Base-by-base conservation (phyloP, 2,329 filamentous ascomycete genomes). In the Thielaviopsis euricoi region DNA sequence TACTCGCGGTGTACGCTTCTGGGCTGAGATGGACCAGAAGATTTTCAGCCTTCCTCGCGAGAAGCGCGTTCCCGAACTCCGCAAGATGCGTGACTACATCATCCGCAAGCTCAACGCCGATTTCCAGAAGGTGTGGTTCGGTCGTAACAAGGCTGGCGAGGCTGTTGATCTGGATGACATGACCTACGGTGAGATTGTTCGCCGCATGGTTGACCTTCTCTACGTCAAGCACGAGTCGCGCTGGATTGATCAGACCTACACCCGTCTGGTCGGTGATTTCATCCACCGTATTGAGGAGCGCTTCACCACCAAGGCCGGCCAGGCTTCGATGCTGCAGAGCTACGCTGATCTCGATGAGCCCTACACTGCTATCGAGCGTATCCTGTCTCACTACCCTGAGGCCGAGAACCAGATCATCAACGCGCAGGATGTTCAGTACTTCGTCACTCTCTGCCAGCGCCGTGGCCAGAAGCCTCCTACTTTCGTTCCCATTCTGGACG, bases 11-110 rank as follows among this genome's bases (percentile, higher is more conserved):
- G 90, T 98, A 53, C 77, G 82, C 57, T 95, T 98, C 77, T 98
- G 93, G 93, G 85, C 89, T 54, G 94, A 98, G 74, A 95, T 98
- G 89, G 93, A 98, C 67, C 82, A 94, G 71, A 96, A 95, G 74
- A 97, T 98, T 66, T 98, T 98, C 76, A 86, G 83, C 67, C 76
- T 98, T 53, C 90, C 95, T 71, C 96, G 95, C 76, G 89, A 91
- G 67, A 95, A 96, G 77, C 85, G 89, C 49, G 76, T 95, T 22
- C 79, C 86, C 1, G 89, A 93, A 72, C 78, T 96, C 49, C 88
- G 89, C 76, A 94, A 93, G 74, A 85, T 87, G 68, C 85, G 87
- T 56, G 83, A 88, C 53, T 86, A 95, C 73, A 95, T 95, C 70
- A 95, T 96, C 73, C 86, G 90, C 76, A 93, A 91, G 71, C 81